phyloP scores from a whole-genome alignment of 305 asterid species.

The Solanum hybrid region DNA sequence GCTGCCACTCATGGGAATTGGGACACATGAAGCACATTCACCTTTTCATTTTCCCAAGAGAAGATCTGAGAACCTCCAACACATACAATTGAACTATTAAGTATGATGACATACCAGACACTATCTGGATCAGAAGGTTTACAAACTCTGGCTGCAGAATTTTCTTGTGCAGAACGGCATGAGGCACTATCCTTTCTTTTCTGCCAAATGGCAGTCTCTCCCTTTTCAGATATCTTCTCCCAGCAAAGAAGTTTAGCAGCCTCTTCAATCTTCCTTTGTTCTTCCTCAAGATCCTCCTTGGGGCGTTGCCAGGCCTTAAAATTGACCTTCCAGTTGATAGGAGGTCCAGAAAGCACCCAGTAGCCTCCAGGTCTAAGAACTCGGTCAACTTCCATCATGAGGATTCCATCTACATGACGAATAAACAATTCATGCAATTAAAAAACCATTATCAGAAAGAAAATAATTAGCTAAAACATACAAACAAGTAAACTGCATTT shows the following conservation, averaged over 20 bases:
- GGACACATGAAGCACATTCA: background rate
- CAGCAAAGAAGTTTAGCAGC: constrained; percentile 89
- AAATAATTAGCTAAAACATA: background rate
- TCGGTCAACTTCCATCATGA: constrained; percentile 95
- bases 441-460: background rate
- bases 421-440: constrained; percentile 7
- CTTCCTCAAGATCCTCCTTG: constrained; percentile 80
- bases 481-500: background rate
- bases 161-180: constrained; percentile 72
- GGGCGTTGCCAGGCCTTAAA: constrained; percentile 93
- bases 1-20: background rate
- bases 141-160: constrained; percentile 55
- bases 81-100: background rate
- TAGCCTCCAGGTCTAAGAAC: constrained; percentile 97
- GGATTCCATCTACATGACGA: constrained; percentile 61
- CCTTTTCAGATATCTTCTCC: constrained; percentile 83
- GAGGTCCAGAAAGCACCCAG: constrained; percentile 99
- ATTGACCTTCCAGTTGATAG: constrained; percentile 74
- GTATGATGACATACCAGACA: constrained; percentile 50
- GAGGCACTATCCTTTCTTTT: constrained; percentile 71
- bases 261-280: constrained; percentile 86
- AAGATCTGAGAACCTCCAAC: background rate
- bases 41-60: background rate
- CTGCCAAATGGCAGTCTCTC: constrained; percentile 91
- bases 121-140: constrained; percentile 59